phyloP scores from a whole-genome alignment of 257 asterid genomes.

The Gentiana dahurica region DNA sequence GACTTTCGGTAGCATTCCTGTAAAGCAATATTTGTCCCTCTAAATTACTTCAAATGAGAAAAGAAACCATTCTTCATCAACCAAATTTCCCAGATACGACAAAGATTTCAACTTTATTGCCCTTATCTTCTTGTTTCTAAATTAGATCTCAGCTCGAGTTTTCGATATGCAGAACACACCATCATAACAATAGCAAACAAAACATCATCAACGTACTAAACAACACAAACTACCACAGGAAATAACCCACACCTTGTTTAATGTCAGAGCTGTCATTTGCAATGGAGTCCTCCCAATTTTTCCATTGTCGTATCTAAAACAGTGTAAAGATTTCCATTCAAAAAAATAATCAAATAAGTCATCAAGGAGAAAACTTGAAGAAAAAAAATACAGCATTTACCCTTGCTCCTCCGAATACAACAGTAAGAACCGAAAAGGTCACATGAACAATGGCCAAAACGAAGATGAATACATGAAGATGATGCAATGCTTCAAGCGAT shows the following conservation, averaged over 20 bases:
- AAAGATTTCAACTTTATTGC: no score
- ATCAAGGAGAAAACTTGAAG: conserved; percentile 1
- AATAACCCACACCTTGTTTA: conserved; percentile 37
- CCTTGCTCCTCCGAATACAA: conserved; percentile 54
- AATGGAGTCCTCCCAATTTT: conserved; percentile 80
- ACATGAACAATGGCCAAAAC: conserved; percentile 64
- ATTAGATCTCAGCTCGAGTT: background rate
- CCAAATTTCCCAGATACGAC: background rate
- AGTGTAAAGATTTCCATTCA: conserved; percentile 6
- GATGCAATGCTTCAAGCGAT: conserved; percentile 51
- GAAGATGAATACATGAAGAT: no score
- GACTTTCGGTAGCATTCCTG: conserved; percentile 48
- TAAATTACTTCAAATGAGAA: background rate
- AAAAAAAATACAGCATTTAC: no score
- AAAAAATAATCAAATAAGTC: background rate
- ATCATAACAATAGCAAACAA: background rate
- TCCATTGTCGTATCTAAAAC: conserved; percentile 82
- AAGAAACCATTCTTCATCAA: background rate
- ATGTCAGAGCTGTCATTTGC: conserved; percentile 45
- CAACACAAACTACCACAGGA: background rate
- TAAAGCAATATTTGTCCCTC: conserved; percentile 2
- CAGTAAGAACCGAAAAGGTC: conserved; percentile 49
- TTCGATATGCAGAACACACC: background rate
- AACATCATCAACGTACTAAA: background rate
- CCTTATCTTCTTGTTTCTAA: background rate